These are phyloP conservation scores for Adenanthera pavonina DNA, from an alignment of 306 rosid genomes.

Conservation along the genomic window DNA sequence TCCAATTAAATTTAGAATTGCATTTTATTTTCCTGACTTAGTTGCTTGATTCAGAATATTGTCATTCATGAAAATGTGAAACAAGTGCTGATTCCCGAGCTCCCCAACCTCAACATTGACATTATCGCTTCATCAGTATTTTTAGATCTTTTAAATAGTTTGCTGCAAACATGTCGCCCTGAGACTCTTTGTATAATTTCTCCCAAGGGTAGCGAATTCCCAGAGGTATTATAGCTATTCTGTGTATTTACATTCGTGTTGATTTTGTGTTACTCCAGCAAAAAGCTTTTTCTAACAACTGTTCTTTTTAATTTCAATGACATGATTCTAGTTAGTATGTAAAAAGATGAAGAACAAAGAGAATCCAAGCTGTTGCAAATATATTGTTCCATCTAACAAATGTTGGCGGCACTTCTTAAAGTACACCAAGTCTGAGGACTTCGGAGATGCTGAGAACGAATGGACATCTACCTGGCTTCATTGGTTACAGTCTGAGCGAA, in stretches of 20 bases:
- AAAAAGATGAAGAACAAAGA: conserved; percentile 40
- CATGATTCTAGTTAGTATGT: conserved; percentile 41
- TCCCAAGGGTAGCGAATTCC: conserved; percentile 39
- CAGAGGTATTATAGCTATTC: conserved; percentile 37
- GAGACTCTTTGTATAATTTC: conserved; percentile 43
- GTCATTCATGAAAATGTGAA: conserved; percentile 47
- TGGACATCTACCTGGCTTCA: conserved; percentile 15
- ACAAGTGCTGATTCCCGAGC: conserved; percentile 32
- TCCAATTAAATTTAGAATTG: neutral
- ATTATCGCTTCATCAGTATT: conserved; percentile 43
- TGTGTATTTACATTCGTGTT: conserved; percentile 5
- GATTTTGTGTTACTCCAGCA: conserved; percentile 16
- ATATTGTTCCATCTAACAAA: conserved; percentile 44
- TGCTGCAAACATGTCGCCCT: conserved; percentile 48
- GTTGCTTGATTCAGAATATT: conserved; percentile 44
- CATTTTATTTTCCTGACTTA: conserved; percentile 27
- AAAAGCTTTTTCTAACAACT: conserved; percentile 17
- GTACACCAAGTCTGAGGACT: conserved; percentile 45
- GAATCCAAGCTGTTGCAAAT: conserved; percentile 56
- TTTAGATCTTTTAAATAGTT: conserved; percentile 32
- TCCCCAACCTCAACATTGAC: conserved; percentile 32
- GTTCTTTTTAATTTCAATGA: conserved; percentile 12
- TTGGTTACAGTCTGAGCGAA: conserved; percentile 41
- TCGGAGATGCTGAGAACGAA: conserved; percentile 14
- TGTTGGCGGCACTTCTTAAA: conserved; percentile 70